Evolutionary conservation across 768 basidiomycete genomes (phyloP).

Genomic region (Galerina marginata): DNA sequence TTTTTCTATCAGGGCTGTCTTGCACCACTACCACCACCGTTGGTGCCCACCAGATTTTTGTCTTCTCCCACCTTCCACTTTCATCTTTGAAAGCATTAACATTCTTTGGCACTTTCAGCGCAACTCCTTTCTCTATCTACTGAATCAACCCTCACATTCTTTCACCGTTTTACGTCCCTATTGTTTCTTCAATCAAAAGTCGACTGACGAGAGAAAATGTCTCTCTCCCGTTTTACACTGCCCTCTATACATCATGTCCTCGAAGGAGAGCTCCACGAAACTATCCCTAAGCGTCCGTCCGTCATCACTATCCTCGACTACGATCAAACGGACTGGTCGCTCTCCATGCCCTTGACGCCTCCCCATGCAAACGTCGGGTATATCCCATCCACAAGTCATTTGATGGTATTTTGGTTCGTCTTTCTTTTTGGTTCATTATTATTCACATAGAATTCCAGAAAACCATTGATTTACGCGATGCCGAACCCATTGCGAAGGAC

Average conservation of each 20-base stretch:
- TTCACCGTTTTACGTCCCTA: no score
- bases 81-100: no score
- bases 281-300: not conserved
- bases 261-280: not conserved
- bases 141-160: no score
- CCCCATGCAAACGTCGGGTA: not conserved
- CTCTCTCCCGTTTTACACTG: not conserved
- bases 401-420: not conserved
- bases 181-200: no score
- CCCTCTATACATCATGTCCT: constrained; percentile 6
- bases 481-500: constrained; percentile 3
- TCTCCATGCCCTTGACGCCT: not conserved
- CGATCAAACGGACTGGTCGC: not conserved
- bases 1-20: no score
- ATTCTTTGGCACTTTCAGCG: no score
- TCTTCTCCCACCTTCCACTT: no score
- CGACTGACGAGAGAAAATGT: no score
- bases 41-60: no score
- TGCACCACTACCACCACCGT: no score
- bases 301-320: constrained; percentile 4
- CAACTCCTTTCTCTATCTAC: no score
- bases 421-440: not conserved
- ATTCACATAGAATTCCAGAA: not conserved
- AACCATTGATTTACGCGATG: constrained; percentile 11
- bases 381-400: not conserved